These are phyloP conservation scores for Epithemia pelagica DNA, from an alignment of 108 stramenopile species.

Conservation along the genomic window DNA sequence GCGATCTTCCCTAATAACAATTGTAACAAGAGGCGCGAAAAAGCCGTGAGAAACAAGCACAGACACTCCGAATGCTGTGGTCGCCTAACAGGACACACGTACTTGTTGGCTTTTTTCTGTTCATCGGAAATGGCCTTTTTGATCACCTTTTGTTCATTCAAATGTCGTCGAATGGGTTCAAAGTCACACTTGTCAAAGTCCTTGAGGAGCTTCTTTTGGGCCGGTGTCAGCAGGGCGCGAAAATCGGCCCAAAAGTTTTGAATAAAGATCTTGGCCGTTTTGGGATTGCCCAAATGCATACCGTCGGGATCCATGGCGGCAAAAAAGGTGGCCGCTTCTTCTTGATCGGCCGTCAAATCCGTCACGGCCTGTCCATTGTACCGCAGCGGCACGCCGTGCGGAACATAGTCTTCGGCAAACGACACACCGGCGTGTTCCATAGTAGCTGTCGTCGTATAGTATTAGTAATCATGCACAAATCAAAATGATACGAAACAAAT, in stretches of 20 bases:
- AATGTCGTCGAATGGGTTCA: conserved; percentile 75
- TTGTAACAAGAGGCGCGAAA: too few species aligned
- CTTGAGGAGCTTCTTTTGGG: conserved; percentile 75
- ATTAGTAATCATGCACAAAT: too few species aligned
- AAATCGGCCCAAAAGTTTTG: conserved; percentile 97
- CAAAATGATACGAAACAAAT: neutral
- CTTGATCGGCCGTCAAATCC: conserved; percentile 84
- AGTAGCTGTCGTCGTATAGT: too few species aligned
- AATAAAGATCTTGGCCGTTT: conserved; percentile 88
- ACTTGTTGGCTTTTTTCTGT: conserved; percentile 87
- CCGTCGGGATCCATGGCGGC: conserved; percentile 93
- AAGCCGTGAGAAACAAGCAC: neutral
- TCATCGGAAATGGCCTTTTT: conserved; percentile 91
- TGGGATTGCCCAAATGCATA: conserved; percentile 92
- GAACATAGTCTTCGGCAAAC: conserved; percentile 90
- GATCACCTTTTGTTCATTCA: conserved; percentile 85
- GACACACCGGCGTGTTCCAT: conserved; percentile 41
- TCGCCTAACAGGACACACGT: conserved; percentile 14
- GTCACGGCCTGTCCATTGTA: conserved; percentile 91
- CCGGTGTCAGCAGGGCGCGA: conserved; percentile 39
- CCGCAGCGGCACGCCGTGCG: conserved; percentile 89
- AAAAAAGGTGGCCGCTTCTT: conserved; percentile 98
- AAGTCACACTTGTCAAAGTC: conserved; percentile 95
- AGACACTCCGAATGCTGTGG: too few species aligned
- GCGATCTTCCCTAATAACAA: conserved; percentile 82